These are phyloP conservation scores for Metarhizium album DNA, from an alignment of 2,329 filamentous ascomycete species.

Conservation along the genomic window DNA sequence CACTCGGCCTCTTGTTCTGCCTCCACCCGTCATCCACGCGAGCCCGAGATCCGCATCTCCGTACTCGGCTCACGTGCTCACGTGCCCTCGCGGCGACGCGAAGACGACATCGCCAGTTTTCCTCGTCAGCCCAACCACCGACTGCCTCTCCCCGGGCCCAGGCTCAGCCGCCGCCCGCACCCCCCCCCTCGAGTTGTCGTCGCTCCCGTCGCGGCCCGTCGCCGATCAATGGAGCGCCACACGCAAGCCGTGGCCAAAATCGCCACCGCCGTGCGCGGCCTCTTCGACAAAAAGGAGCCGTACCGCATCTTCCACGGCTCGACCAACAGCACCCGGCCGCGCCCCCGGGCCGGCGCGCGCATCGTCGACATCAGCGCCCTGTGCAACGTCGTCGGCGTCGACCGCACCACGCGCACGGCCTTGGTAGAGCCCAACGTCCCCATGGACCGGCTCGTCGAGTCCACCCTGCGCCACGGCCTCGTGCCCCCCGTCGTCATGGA, in stretches of 20 bases:
- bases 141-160: neutral
- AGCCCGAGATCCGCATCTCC: neutral
- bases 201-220: no score
- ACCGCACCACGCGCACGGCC: constrained; percentile 42
- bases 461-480: constrained; percentile 52
- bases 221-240: constrained; percentile 38
- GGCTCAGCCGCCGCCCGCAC: no score
- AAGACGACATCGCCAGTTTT: neutral
- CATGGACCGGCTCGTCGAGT: constrained; percentile 60
- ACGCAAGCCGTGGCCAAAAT: constrained; percentile 35
- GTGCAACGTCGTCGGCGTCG: constrained; percentile 51
- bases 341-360: constrained; percentile 19
- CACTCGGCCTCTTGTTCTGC: no score
- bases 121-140: neutral
- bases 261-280: constrained; percentile 34
- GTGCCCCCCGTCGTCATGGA: constrained; percentile 66
- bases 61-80: neutral
- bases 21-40: no score
- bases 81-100: no score
- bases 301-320: constrained; percentile 71
- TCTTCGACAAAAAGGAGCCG: constrained; percentile 38
- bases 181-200: no score
- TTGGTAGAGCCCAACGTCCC: constrained; percentile 67
- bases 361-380: constrained; percentile 55
- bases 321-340: constrained; percentile 60